These are phyloP conservation scores for Wallacemonas sp. DNA, from an alignment of 208 protist species.

Conservation along the genomic window DNA sequence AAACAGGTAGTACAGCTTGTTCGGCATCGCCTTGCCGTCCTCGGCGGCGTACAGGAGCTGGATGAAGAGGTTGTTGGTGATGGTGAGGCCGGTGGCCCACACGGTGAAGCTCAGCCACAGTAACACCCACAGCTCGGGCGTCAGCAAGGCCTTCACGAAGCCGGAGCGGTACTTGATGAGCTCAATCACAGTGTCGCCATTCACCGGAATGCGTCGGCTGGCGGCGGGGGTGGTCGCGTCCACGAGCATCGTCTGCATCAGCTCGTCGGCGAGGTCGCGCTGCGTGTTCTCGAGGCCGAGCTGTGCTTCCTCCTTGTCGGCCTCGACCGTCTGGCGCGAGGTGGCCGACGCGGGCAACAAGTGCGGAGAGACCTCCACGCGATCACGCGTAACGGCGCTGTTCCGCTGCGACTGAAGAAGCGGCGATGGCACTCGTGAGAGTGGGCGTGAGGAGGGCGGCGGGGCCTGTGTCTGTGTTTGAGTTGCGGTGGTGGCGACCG, in stretches of 20 bases:
- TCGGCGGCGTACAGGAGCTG: conserved; percentile 38
- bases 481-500: too few relatives aligned
- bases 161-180: conserved; percentile 51
- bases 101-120: conserved; percentile 49
- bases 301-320: too few relatives aligned
- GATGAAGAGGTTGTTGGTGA: conserved; percentile 60
- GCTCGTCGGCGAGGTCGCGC: neutral
- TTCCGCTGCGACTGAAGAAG: neutral
- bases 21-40: conserved; percentile 25
- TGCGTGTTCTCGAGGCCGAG: neutral
- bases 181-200: conserved; percentile 41
- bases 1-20: conserved; percentile 57
- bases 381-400: too few relatives aligned
- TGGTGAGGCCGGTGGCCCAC: conserved; percentile 51
- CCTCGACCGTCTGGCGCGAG: too few relatives aligned
- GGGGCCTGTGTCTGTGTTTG: neutral
- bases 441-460: neutral
- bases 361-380: too few relatives aligned
- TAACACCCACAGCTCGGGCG: conserved; percentile 34
- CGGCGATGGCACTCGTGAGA: neutral
- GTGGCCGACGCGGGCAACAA: too few relatives aligned
- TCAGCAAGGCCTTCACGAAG: conserved; percentile 46
- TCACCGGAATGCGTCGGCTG: conserved; percentile 27
- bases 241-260: neutral
- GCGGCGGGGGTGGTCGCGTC: conserved; percentile 1